phyloP scores from a whole-genome alignment of 2,329 filamentous ascomycete species.

The Neonectria magnoliae region DNA sequence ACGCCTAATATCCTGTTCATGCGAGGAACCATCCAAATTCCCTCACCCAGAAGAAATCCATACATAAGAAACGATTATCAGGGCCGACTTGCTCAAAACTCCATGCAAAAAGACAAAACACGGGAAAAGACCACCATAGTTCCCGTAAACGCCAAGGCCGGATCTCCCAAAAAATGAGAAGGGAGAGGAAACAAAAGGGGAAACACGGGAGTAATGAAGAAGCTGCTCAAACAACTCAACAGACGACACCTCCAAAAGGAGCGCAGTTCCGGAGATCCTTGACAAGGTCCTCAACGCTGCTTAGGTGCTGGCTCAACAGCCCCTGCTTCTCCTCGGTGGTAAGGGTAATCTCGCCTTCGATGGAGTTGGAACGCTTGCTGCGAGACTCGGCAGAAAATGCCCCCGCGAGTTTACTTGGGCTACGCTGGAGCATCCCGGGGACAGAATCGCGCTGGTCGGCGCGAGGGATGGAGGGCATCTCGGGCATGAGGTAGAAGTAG shows the following conservation, averaged over 20 bases:
- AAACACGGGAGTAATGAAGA: background rate
- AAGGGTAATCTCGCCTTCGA: slow-evolving; percentile 56
- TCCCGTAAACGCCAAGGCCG: slow-evolving; percentile 32
- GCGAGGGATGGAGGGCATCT: slow-evolving; percentile 70
- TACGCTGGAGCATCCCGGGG: slow-evolving; percentile 68
- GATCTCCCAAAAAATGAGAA: slow-evolving; percentile 8
- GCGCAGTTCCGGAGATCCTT: slow-evolving; percentile 83
- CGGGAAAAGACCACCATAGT: slow-evolving; percentile 16
- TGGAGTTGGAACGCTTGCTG: slow-evolving; percentile 48
- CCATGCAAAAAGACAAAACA: slow-evolving; percentile 32
- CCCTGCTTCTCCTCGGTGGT: slow-evolving; percentile 85
- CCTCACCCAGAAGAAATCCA: slow-evolving; percentile 24
- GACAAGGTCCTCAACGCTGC: slow-evolving; percentile 85
- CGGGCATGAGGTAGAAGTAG: slow-evolving; percentile 98
- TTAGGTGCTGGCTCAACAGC: slow-evolving; percentile 79
- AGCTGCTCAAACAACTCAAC: slow-evolving; percentile 41
- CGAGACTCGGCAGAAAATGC: slow-evolving; percentile 58
- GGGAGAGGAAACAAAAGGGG: slow-evolving; percentile 11
- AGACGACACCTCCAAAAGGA: slow-evolving; percentile 73
- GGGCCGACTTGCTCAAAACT: slow-evolving; percentile 36
- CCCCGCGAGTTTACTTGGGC: slow-evolving; percentile 73
- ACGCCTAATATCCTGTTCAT: slow-evolving; percentile 43
- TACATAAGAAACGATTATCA: slow-evolving; percentile 37
- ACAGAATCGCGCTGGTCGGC: slow-evolving; percentile 57
- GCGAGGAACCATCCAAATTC: slow-evolving; percentile 39